Evolutionary conservation across 441 rosid species (phyloP).

Genomic region (Gossypium gossypioides): DNA sequence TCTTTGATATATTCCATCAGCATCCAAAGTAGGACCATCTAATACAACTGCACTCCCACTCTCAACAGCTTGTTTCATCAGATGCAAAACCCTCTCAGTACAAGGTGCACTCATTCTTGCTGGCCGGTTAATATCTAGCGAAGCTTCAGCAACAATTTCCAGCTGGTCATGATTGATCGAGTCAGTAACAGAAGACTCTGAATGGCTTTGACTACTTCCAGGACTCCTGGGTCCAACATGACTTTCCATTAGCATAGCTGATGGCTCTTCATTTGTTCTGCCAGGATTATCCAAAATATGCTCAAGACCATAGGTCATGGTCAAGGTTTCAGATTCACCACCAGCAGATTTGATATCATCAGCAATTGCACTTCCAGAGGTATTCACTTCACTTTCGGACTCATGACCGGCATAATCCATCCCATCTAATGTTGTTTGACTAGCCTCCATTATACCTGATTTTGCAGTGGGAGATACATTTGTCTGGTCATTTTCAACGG

Average conservation of each 20-base stretch:
- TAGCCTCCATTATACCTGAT: slow-evolving; percentile 15
- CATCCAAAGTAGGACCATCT: slow-evolving; percentile 39
- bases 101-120: slow-evolving; percentile 17
- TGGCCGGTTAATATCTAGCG: slow-evolving; percentile 11
- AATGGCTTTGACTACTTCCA: slow-evolving; percentile 9
- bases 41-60: slow-evolving; percentile 53
- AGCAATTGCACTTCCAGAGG: neutral
- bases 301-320: slow-evolving; percentile 5
- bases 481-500: slow-evolving; percentile 8
- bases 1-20: slow-evolving; percentile 47
- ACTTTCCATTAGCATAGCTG: slow-evolving; percentile 5
- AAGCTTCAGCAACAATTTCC: slow-evolving; percentile 19
- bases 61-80: slow-evolving; percentile 61
- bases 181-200: slow-evolving; percentile 7
- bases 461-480: slow-evolving; percentile 2
- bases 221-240: slow-evolving; percentile 4
- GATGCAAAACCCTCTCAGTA: slow-evolving; percentile 31
- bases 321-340: slow-evolving; percentile 18
- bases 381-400: slow-evolving; percentile 8
- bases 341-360: slow-evolving; percentile 8
- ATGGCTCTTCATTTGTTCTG: slow-evolving; percentile 17
- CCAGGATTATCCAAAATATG: neutral
- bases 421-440: slow-evolving; percentile 8
- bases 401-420: slow-evolving; percentile 6
- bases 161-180: slow-evolving; percentile 2